A percentile compares a stretch with the other conserved stretches of the same genome.
These are phyloP conservation scores for Gastrolobium bilobum DNA, from an alignment of 306 rosid species.

Conservation along the genomic window DNA sequence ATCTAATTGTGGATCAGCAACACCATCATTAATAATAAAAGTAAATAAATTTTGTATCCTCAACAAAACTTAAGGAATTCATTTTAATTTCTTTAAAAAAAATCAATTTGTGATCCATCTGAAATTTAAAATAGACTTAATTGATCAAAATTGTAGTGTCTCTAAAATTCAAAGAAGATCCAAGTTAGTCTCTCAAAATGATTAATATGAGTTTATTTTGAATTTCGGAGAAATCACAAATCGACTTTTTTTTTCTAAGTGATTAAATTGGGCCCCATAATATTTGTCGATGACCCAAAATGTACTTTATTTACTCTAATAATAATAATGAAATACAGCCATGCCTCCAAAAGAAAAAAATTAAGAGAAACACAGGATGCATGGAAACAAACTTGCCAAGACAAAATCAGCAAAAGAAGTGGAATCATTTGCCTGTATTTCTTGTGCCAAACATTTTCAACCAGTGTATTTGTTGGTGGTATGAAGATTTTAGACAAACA, in stretches of 20 bases:
- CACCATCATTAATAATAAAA: background rate
- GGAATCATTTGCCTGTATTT: slow-evolving; percentile 65
- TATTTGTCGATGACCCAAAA: no score
- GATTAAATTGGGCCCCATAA: no score
- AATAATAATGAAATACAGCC: background rate
- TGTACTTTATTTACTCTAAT: no score
- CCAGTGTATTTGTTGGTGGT: slow-evolving; percentile 50
- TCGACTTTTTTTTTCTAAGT: no score
- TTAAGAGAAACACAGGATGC: background rate
- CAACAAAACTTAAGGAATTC: no score
- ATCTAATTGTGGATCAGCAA: background rate
- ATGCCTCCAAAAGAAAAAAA: background rate
- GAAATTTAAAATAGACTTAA: background rate
- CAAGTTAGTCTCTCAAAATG: no score
- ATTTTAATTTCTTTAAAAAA: no score
- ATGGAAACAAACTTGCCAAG: slow-evolving; percentile 1
- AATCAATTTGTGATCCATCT: no score
- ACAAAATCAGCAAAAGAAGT: slow-evolving; percentile 16
- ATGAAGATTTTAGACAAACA: slow-evolving; percentile 63
- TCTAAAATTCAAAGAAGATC: no score
- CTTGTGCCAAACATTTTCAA: slow-evolving; percentile 60
- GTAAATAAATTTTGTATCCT: background rate
- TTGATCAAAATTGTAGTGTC: no score
- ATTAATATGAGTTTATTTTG: no score
- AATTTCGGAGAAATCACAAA: no score